Base-by-base conservation (phyloP, 2,329 filamentous ascomycete genomes). In the Penicillium hesseltinei region DNA sequence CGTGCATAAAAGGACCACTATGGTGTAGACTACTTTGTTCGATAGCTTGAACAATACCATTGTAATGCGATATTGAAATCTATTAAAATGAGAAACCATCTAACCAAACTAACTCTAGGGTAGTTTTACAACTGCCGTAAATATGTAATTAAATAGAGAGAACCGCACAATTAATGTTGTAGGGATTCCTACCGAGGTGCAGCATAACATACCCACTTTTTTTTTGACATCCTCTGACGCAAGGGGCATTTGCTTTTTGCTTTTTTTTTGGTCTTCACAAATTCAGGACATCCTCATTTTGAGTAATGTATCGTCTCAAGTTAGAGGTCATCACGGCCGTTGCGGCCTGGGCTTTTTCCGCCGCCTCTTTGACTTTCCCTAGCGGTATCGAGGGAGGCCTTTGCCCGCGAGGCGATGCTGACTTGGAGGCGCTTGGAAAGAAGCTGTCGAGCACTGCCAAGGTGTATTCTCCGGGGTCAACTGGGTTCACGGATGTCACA, bases 381-480 rank as follows among this genome's bases (percentile, higher is more conserved):
- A 35, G 38, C 19, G 49, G 35, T 56, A 44, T 46, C 19, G 31
- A 45, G 29, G 19, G 45, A 13, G 56, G 57, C 38, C 38, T 29
- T 43, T 62, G 57, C 36, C 54, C 62, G 10, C 45, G 51, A 29
- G 54, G 61, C 39, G 62, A 61, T 47, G 42, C 44, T 42, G 57
- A 66, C 39, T 48, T 67, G 47, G 54, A 58, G 40, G 56, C 56
- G 2, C 59, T 72, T 11, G 62, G 40, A 17, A 50, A 42, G 11
- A 66, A 60, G 33, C 67, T 72, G n/a, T 82, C 80, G 0, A 43
- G 59, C 13, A 56, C 57, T 2, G 77, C 79, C 17, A 70, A 78
- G 61, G 64, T 82, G 35, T 80, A 78, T 62, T 71, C 65, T 21
- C 77, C 79, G 0, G 77, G 73, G 2, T 76, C 77, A 10, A 62